Evolutionary conservation across 2,329 filamentous ascomycete genomes (phyloP).

Genomic region (Pseudogymnoascus sp.): DNA sequence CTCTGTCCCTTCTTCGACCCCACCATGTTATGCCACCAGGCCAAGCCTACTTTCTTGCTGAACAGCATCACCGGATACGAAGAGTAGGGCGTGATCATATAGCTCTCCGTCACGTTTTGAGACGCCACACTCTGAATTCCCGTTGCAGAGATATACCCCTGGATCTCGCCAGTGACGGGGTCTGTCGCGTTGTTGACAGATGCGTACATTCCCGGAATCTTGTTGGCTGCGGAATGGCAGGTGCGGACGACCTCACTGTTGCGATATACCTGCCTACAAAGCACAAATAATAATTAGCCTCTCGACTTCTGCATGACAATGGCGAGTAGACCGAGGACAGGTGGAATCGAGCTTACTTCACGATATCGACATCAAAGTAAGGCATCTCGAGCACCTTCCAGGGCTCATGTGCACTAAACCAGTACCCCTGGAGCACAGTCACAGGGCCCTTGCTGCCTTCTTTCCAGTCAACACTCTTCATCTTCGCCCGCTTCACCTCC

Average conservation of each 20-base stretch:
- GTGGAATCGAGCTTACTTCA: constrained; percentile 24
- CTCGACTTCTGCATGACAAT: neutral
- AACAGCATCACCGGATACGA: constrained; percentile 22
- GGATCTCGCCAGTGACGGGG: constrained; percentile 29
- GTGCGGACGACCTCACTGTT: constrained; percentile 37
- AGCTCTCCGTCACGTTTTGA: constrained; percentile 34
- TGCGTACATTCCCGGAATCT: constrained; percentile 34
- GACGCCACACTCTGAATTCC: constrained; percentile 36
- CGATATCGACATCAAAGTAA: constrained; percentile 35
- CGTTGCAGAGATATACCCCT: constrained; percentile 35
- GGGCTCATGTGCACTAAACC: constrained; percentile 31
- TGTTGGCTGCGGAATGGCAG: constrained; percentile 35
- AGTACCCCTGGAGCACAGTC: constrained; percentile 33
- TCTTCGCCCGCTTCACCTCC: constrained; percentile 33
- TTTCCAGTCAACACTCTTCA: constrained; percentile 33
- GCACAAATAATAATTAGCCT: neutral
- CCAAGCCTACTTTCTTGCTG: constrained; percentile 33
- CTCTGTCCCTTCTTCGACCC: constrained; percentile 39
- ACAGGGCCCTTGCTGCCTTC: constrained; percentile 33
- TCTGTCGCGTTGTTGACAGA: constrained; percentile 38
- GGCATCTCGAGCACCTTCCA: constrained; percentile 39
- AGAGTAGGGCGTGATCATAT: constrained; percentile 35
- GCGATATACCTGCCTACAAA: constrained; percentile 30
- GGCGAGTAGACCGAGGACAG: neutral
- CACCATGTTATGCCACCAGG: constrained; percentile 38